These are phyloP conservation scores for Choanephora cucurbitarum DNA, from an alignment of 371 early-diverging fungal species.

Conservation along the genomic window DNA sequence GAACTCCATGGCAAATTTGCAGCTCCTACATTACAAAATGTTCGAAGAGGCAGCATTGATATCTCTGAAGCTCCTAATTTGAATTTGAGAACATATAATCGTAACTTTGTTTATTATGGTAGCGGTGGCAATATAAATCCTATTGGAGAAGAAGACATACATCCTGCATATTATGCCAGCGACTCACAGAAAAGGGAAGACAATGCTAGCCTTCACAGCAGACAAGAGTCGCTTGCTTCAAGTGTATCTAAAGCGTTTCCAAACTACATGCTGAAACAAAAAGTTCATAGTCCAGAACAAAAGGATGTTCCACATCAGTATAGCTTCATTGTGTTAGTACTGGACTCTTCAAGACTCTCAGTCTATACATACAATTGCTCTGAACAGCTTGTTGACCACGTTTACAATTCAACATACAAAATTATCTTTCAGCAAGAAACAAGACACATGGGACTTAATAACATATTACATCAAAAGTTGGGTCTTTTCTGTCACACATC, in stretches of 20 bases:
- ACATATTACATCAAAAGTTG: constrained; percentile 70
- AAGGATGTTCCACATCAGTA: constrained; percentile 31
- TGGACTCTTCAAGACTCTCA: constrained; percentile 54
- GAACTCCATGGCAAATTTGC: constrained; percentile 44
- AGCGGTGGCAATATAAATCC: constrained; percentile 5
- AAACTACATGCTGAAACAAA: constrained; percentile 33
- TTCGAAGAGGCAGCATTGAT: constrained; percentile 46
- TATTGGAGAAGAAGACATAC: constrained; percentile 15
- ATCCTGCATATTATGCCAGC: constrained; percentile 8
- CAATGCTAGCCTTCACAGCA: constrained; percentile 28
- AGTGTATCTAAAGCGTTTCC: constrained; percentile 27
- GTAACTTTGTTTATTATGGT: not conserved
- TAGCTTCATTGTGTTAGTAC: constrained; percentile 59
- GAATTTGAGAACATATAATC: not conserved
- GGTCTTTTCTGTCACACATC: constrained; percentile 66
- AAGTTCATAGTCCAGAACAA: constrained; percentile 5
- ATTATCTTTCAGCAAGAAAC: constrained; percentile 38
- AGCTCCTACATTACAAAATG: constrained; percentile 18
- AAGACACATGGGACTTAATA: constrained; percentile 54
- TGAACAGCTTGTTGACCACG: constrained; percentile 50
- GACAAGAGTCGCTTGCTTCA: constrained; percentile 44
- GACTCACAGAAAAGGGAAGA: constrained; percentile 25
- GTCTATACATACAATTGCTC: constrained; percentile 75
- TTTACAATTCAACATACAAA: constrained; percentile 45
- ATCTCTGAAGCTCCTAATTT: constrained; percentile 21